Evolutionary conservation across 2,329 filamentous ascomycete genomes (phyloP), one percentile per base, ranked within the genome.

Genomic region (Ceratocystis variospora): DNA sequence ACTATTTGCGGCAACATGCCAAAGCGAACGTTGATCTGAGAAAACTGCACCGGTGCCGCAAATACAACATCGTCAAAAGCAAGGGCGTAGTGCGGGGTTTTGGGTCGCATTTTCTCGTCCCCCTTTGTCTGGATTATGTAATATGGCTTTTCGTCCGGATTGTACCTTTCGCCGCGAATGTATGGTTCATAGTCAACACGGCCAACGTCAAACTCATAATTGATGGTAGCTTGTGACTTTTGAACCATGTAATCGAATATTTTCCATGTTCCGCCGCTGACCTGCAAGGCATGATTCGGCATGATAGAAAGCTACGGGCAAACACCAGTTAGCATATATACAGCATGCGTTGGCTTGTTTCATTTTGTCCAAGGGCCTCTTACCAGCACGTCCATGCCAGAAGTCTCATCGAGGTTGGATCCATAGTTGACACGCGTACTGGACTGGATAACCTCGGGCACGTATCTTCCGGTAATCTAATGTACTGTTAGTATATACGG

Each of bases 381-480:
- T 67, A 83, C 83, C 87, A 96, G 90, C 0, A 92, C 85, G 72
- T 95, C 90, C 0, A 99, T 77, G 0, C 90, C 94, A 72, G 97
- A 92, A 61, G 97, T 94, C 45, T 85, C 78, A n/a, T 79, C 83
- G 12, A 97, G 76, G 71, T 97, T 96, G 62, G 92, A 90, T 0
- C 89, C 94, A 76, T 96, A 99, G 75, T 97, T 97, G 69, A 96
- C 93, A 22, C 94, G 83, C 0, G 94, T 96, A 67, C 86, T 88
- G 1, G 93, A 90, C 76, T 97, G 93, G 31, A 97, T 84, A 61
- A 99, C 84, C 63, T 99, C 90, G 15, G 83, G 83, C 0, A 86
- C 80, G 73, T 96, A 97, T 0, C 78, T 73, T 0, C 79, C 77
- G 28, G 82, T 79, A 66, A 96, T 85, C 72, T 85, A 62, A 12